Base-by-base conservation (phyloP, 495 filamentous ascomycete genomes). In the Lepraria neglecta region DNA sequence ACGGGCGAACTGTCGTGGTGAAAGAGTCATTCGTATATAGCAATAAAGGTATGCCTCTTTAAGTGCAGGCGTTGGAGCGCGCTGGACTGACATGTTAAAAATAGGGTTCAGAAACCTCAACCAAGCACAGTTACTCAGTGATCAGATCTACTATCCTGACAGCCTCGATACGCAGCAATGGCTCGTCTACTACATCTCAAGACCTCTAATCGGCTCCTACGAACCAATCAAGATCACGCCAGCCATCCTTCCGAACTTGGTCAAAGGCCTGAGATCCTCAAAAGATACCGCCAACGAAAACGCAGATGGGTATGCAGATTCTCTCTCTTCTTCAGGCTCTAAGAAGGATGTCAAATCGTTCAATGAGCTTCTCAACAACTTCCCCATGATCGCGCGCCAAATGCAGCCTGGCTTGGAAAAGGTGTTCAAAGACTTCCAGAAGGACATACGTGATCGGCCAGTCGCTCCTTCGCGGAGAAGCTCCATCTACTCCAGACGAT, bases 121-220 rank as follows among this genome's bases (percentile, higher is more conserved):
- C 57, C 95, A 97, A 70, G 88, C 91, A 28, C 95, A 94, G 73
- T 76, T 99, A 24, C 75, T 97, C 45, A 83, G 85, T 62, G 95
- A 97, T 70, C 80, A 79, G 44, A 75, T 97, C n/a, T 97, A 89
- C 80, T 92, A 94, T 70, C 84, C 89, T 38, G 87, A 97, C 64
- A 84, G 77, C 21, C 78, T 86, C 59, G 92, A 96, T 44, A 85
- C 89, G 24, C 84, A 89, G 52, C 86, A 88, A 82, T 99, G 95
- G 88, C 83, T 99, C 42, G 83, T 99, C 57, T 97, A 99, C 79
- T 97, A 91, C 72, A 95, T 99, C 58, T 95, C 92, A 17, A 84
- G 84, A 42, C 95, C 95, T n/a, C 73, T 99, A 59, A 78, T 97
- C 31, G 95, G 95, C 17, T 82, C 83, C 0, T 88, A 84, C 74